Evolutionary conservation across 352 stramenopile genomes (phyloP).

Genomic region (Plasmopara viticola): DNA sequence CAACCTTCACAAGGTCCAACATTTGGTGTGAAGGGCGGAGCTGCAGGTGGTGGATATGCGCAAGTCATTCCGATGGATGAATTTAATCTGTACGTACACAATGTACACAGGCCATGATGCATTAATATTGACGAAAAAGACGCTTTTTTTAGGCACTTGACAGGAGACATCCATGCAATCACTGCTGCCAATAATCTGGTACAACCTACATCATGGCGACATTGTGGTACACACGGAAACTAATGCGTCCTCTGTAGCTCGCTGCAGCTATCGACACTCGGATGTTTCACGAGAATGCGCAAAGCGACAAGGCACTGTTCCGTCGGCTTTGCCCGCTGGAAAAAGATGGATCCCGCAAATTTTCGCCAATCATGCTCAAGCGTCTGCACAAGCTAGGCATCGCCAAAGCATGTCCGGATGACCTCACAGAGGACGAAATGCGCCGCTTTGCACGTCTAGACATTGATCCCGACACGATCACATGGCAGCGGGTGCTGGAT

Average conservation of each 20-base stretch:
- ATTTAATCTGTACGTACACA: slow-evolving; percentile 91
- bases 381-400: slow-evolving; percentile 95
- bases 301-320: slow-evolving; percentile 81
- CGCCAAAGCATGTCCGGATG: slow-evolving; percentile 82
- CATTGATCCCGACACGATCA: slow-evolving; percentile 92
- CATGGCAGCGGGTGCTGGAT: slow-evolving; percentile 94
- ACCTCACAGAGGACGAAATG: slow-evolving; percentile 93
- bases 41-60: slow-evolving; percentile 85
- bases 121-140: slow-evolving; percentile 6
- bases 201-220: neutral
- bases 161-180: slow-evolving; percentile 98
- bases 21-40: slow-evolving; percentile 96
- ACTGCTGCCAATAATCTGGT: slow-evolving; percentile 97
- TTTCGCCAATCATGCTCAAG: slow-evolving; percentile 89
- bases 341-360: slow-evolving; percentile 82
- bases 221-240: slow-evolving; percentile 2
- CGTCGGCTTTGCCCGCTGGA: slow-evolving; percentile 71
- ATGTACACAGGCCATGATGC: neutral
- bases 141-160: slow-evolving; percentile 87
- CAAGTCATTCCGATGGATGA: slow-evolving; percentile 96
- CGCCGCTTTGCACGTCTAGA: slow-evolving; percentile 91
- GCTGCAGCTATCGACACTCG: slow-evolving; percentile 96
- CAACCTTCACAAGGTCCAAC: slow-evolving; percentile 96
- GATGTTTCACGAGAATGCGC: slow-evolving; percentile 95
- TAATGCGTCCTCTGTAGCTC: slow-evolving; percentile 38